Percentiles rank a stretch among this genome's conserved stretches.
These are phyloP conservation scores for Ophiocordyceps australis DNA, from an alignment of 2,329 filamentous ascomycete genomes.

Conservation along the genomic window DNA sequence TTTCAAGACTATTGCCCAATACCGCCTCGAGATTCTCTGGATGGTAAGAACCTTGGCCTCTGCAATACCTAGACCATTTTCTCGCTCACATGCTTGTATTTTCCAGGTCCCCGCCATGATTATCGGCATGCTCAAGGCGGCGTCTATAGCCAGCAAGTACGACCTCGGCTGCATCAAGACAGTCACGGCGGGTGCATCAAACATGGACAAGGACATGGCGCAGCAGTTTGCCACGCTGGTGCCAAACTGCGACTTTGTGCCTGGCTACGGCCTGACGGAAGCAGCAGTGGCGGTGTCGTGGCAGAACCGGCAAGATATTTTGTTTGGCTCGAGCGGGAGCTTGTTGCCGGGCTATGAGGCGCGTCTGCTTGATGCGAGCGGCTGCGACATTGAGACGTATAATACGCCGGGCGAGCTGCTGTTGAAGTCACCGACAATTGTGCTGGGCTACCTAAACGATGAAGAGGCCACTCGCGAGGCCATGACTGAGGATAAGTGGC, in stretches of 20 bases:
- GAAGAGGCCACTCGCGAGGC: slow-evolving; percentile 24
- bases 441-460: slow-evolving; percentile 66
- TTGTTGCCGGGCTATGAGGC: slow-evolving; percentile 46
- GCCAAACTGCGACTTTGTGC: slow-evolving; percentile 43
- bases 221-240: slow-evolving; percentile 41
- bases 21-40: slow-evolving; percentile 48
- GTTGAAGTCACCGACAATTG: slow-evolving; percentile 53
- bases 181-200: slow-evolving; percentile 62
- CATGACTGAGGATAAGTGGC: slow-evolving; percentile 7
- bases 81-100: too few relatives aligned
- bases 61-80: too few relatives aligned
- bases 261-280: slow-evolving; percentile 63
- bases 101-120: slow-evolving; percentile 55
- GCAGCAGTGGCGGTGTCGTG: slow-evolving; percentile 51
- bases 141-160: slow-evolving; percentile 41
- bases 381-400: slow-evolving; percentile 44
- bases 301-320: slow-evolving; percentile 43
- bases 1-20: slow-evolving; percentile 43
- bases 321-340: slow-evolving; percentile 53
- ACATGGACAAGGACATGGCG: slow-evolving; percentile 55
- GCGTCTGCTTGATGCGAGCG: slow-evolving; percentile 50
- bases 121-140: slow-evolving; percentile 53
- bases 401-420: slow-evolving; percentile 59
- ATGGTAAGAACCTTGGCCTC: too few relatives aligned
- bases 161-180: slow-evolving; percentile 49